Conservation (phyloP, 2,329 filamentous ascomycete genomes). For the Pseudogymnoascus sp. region DNA sequence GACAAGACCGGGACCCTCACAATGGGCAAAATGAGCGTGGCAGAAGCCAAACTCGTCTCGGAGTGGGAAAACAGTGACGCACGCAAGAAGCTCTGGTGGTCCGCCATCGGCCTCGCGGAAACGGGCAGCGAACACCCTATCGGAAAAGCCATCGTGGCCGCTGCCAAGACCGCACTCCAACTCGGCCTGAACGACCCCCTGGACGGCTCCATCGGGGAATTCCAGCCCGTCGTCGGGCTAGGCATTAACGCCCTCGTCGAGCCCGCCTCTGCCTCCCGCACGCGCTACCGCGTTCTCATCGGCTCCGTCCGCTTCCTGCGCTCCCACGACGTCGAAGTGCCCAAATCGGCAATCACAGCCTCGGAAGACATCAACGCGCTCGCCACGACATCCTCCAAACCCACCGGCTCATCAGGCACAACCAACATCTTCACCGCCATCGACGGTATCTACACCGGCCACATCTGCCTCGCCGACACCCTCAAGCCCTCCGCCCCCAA, state of each 20-base stretch:
- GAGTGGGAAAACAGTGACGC: constrained; percentile 62
- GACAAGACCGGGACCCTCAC: constrained; percentile 97
- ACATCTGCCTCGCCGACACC: constrained; percentile 77
- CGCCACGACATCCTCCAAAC: constrained; percentile 30
- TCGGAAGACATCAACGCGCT: constrained; percentile 50
- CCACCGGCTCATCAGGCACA: constrained; percentile 50
- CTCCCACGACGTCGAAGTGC: constrained; percentile 59
- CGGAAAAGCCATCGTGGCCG: constrained; percentile 73
- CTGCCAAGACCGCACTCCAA: constrained; percentile 68
- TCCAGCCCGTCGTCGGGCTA: constrained; percentile 72
- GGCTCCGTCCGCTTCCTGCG: constrained; percentile 74
- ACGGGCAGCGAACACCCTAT: constrained; percentile 94
- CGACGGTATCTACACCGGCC: constrained; percentile 70
- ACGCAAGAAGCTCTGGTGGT: constrained; percentile 80
- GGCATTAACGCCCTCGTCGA: constrained; percentile 79
- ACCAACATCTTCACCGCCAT: constrained; percentile 91
- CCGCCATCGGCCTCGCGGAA: constrained; percentile 89
- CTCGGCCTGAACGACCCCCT: constrained; percentile 64
- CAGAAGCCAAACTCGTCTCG: constrained; percentile 56
- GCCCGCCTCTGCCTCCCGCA: constrained; percentile 59
- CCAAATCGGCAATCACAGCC: constrained; percentile 52
- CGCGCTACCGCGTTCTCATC: constrained; percentile 69
- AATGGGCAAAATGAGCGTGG: constrained; percentile 89
- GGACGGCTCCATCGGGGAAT: constrained; percentile 78
- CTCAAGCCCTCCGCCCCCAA: constrained; percentile 82